A percentile compares a stretch with the other conserved stretches of the same genome.
Evolutionary conservation across 139 green algal species (phyloP).

Genomic region (Chlorella sp.): DNA sequence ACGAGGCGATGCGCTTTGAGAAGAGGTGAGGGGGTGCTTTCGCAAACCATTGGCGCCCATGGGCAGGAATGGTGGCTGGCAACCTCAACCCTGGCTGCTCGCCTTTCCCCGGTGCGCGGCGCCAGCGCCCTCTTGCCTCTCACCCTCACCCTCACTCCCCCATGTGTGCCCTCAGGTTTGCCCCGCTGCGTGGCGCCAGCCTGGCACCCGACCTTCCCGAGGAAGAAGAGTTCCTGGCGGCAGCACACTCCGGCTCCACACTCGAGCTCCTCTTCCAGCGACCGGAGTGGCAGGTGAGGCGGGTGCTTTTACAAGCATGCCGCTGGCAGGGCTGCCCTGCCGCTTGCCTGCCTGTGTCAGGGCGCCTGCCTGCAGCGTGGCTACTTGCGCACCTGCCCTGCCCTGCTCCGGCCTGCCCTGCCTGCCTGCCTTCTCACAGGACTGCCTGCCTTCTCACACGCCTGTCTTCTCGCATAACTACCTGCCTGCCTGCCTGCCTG

Average conservation of each 20-base stretch:
- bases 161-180: not conserved
- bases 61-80: no score
- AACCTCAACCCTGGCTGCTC: no score
- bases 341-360: no score
- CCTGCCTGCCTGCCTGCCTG: no score
- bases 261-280: constrained; percentile 44
- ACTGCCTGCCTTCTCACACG: not conserved
- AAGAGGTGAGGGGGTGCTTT: not conserved
- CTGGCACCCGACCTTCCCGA: not conserved
- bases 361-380: not conserved
- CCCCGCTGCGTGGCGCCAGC: constrained; percentile 28
- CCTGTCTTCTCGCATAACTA: no score
- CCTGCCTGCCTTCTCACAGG: not conserved
- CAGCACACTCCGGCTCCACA: constrained; percentile 9
- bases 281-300: constrained; percentile 33
- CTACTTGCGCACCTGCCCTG: not conserved
- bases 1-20: constrained; percentile 56
- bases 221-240: constrained; percentile 10
- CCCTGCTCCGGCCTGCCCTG: not conserved
- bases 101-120: no score
- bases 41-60: no score
- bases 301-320: not conserved
- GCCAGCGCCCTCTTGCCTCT: no score
- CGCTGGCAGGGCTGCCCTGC: no score
- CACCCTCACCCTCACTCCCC: no score